Evolutionary conservation across 2,329 filamentous ascomycete genomes (phyloP).

Genomic region (Hymenoscyphus occultus): DNA sequence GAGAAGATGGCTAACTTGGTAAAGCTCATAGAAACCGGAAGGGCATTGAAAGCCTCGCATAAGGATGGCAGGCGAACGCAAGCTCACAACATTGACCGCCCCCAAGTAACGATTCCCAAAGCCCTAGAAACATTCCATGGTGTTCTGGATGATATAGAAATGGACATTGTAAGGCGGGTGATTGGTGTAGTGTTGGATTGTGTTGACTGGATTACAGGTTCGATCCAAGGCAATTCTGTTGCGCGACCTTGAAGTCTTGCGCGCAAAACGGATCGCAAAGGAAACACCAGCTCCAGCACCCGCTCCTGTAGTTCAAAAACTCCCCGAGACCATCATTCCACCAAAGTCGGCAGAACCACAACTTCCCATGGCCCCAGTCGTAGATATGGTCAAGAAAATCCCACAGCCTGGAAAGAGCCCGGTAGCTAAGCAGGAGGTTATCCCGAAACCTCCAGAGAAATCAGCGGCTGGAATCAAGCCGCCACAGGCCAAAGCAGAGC

Average conservation of each 20-base stretch:
- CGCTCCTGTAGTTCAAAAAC: slow-evolving; percentile 13
- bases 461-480: slow-evolving; percentile 3
- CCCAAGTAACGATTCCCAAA: slow-evolving; percentile 30
- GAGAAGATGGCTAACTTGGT: slow-evolving; percentile 12
- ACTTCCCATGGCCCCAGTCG: not conserved
- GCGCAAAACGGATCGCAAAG: slow-evolving; percentile 30
- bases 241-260: slow-evolving; percentile 48
- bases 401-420: slow-evolving; percentile 9
- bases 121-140: slow-evolving; percentile 42
- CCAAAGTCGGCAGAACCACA: not conserved
- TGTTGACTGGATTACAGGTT: slow-evolving; percentile 37
- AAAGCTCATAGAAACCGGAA: slow-evolving; percentile 58
- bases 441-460: slow-evolving; percentile 20
- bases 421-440: slow-evolving; percentile 25
- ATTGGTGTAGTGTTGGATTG: not conserved
- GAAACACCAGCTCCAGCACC: slow-evolving; percentile 26
- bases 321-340: slow-evolving; percentile 11
- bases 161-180: slow-evolving; percentile 49
- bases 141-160: slow-evolving; percentile 55
- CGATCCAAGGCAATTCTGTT: slow-evolving; percentile 54
- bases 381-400: not conserved
- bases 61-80: slow-evolving; percentile 45
- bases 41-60: slow-evolving; percentile 49
- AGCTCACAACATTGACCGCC: slow-evolving; percentile 27
- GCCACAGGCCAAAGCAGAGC: slow-evolving; percentile 14